Percentiles rank a stretch among this genome's conserved stretches.
Conservation (phyloP, 257 asterid species). For the Solanum medicagineum region DNA sequence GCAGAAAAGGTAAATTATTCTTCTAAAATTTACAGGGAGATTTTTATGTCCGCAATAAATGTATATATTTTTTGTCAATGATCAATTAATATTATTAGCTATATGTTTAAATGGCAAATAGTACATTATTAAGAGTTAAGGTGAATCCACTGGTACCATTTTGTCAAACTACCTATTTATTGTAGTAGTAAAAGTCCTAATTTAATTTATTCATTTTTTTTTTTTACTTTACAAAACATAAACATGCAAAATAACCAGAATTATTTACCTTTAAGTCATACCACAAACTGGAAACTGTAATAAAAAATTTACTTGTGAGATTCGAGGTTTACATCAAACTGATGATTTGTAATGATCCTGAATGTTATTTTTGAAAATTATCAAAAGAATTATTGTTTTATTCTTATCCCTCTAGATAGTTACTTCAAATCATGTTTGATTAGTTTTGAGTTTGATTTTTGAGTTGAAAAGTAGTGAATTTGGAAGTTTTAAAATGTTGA, state of each 20-base stretch:
- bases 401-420: too few relatives aligned
- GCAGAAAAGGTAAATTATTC: background rate
- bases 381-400: too few relatives aligned
- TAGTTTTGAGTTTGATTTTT: too few relatives aligned
- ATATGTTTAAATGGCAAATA: background rate
- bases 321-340: background rate
- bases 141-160: background rate
- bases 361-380: too few relatives aligned
- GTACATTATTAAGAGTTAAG: background rate
- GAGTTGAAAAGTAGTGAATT: too few relatives aligned
- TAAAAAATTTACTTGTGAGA: background rate
- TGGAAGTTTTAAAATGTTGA: too few relatives aligned
- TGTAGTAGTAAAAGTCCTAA: background rate
- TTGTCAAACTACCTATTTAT: background rate
- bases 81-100: background rate
- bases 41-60: background rate
- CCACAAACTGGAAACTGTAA: background rate
- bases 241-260: too few relatives aligned
- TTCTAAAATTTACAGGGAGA: background rate
- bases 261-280: background rate
- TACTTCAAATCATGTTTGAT: too few relatives aligned
- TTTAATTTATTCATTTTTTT: background rate
- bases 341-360: background rate
- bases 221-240: too few relatives aligned
- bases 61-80: background rate